Base-by-base conservation (phyloP, 352 stramenopile species). In the Phytophthora tubulina region DNA sequence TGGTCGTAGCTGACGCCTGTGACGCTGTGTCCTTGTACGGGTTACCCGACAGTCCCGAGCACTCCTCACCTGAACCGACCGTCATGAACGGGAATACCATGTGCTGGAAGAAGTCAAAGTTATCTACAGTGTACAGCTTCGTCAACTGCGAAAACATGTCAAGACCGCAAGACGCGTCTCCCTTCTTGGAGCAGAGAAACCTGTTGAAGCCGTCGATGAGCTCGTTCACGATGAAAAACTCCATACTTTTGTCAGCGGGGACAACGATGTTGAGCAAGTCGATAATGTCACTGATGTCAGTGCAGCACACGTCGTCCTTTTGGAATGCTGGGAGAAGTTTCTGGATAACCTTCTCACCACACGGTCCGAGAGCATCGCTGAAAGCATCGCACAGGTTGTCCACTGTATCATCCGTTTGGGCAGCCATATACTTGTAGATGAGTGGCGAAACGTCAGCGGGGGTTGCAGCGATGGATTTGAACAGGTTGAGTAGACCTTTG, bases 251-350 rank as follows among this genome's bases (percentile, higher is more conserved):
- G 60, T 78, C 67, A 15, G 78, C 49, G 27, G 82, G 72, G 27
- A 90, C 72, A 31, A 86, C 63, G 14, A 88, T 71, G 42, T 85
- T 82, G 27, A 88, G 56, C n/a, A 88, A 63, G 52, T 90, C 82
- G 30, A 90, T 66, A 15, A 82, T 39, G 36, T 90, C 79, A 33
- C 79, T 82, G 36, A 90, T 63, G 14, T 85, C 35, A 3, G 70
- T 71, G 57, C 82, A 90, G 56, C 82, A 90, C 54, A 72, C 70
- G 36, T 80, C 61, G 63, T 90, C 79, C n/a, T 70, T 69, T 42
- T 79, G 64, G 9, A 82, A 64, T 3, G 70, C 66, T 27, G 70
- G 54, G 4, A 88, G 27, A 5, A 88, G 50, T 53, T 75, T 66
- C 1, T 75, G 73, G 14, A 85, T 49, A 38, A 90, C 44, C 32